phyloP scores from a whole-genome alignment of 169 alveolate species.

The Theileria annulata region DNA sequence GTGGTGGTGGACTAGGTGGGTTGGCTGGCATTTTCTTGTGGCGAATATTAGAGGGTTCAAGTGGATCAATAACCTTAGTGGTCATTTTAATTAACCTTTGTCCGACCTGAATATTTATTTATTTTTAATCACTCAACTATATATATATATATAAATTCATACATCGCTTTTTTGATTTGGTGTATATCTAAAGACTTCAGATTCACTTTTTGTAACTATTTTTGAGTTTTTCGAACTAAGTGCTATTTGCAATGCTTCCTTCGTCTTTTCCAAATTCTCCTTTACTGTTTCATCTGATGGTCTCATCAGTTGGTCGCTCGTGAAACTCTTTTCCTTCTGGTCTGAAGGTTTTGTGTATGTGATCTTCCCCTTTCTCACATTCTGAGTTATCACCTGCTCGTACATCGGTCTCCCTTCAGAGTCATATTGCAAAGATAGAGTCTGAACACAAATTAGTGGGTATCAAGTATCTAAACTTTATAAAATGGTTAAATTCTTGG shows the following conservation, averaged over 20 bases:
- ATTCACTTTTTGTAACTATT: conserved; percentile 53
- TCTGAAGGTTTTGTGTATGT: conserved; percentile 68
- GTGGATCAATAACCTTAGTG: conserved; percentile 90
- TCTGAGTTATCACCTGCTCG: conserved; percentile 71
- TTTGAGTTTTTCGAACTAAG: conserved; percentile 45
- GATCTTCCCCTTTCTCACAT: conserved; percentile 64
- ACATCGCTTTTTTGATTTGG: conserved; percentile 76
- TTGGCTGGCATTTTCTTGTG: conserved; percentile 91
- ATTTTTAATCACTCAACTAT: too few species aligned
- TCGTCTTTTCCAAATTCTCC: conserved; percentile 74
- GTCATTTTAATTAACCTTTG: conserved; percentile 88
- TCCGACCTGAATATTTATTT: conserved; percentile 44
- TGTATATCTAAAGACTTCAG: conserved; percentile 79
- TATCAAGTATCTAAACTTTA: neutral
- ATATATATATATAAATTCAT: neutral
- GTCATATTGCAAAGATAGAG: conserved; percentile 64
- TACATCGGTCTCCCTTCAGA: conserved; percentile 73
- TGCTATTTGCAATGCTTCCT: conserved; percentile 75
- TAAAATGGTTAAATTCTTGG: neutral
- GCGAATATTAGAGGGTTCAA: conserved; percentile 92
- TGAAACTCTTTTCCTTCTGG: conserved; percentile 72
- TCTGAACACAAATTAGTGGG: conserved; percentile 3
- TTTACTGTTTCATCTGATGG: conserved; percentile 79
- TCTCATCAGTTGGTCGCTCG: conserved; percentile 54
- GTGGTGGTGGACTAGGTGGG: conserved; percentile 85